Evolutionary conservation across 2,329 filamentous ascomycete genomes (phyloP).

Genomic region (Clonostachys rosea): DNA sequence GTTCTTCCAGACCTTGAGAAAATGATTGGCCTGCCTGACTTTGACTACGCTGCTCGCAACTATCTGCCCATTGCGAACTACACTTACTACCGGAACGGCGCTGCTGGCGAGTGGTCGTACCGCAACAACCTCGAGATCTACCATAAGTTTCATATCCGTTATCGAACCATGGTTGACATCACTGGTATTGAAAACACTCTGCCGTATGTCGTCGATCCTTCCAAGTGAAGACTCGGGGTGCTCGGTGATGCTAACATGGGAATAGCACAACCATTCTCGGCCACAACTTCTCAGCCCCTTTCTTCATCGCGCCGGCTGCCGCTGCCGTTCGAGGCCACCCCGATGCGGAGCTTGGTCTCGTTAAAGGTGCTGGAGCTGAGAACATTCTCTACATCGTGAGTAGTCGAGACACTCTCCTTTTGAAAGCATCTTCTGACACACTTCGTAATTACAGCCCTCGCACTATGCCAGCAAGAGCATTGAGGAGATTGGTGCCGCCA

Average conservation of each 20-base stretch:
- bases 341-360: conserved; percentile 42
- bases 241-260: no score
- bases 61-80: conserved; percentile 40
- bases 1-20: conserved; percentile 33
- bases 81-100: conserved; percentile 54
- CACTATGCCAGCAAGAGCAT: conserved; percentile 23
- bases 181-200: conserved; percentile 34
- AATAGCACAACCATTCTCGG: conserved; percentile 42
- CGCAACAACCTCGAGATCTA: conserved; percentile 53
- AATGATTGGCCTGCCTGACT: conserved; percentile 47
- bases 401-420: background rate
- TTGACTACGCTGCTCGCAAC: conserved; percentile 45
- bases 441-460: conserved; percentile 16
- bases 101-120: conserved; percentile 50
- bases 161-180: conserved; percentile 45
- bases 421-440: background rate
- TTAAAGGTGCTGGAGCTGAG: conserved; percentile 39
- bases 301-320: conserved; percentile 48
- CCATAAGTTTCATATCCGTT: conserved; percentile 39
- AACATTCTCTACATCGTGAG: conserved; percentile 44
- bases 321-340: conserved; percentile 36
- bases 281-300: conserved; percentile 47
- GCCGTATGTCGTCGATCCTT: background rate
- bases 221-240: no score
- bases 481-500: conserved; percentile 28